Evolutionary conservation across 108 stramenopile genomes (phyloP).

Genomic region (Pseudonitzschia pungens): DNA sequence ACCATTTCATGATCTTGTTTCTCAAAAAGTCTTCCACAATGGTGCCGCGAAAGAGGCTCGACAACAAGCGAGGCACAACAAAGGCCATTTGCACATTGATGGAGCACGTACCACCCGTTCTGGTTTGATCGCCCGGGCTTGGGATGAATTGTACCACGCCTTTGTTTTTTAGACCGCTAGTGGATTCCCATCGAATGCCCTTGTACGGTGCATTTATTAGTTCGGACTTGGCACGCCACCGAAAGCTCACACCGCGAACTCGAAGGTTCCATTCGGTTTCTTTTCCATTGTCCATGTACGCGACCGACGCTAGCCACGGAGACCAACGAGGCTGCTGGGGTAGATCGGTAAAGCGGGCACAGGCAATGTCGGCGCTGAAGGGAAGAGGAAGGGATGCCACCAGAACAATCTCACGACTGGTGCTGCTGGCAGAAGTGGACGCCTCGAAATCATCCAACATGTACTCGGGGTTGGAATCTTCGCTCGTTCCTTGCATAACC

Average conservation of each 20-base stretch:
- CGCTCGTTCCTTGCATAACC: background rate
- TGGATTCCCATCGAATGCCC: conserved; percentile 79
- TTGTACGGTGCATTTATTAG: conserved; percentile 48
- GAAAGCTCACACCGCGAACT: conserved; percentile 69
- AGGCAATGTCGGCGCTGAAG: conserved; percentile 76
- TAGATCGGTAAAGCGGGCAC: conserved; percentile 79
- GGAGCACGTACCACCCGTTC: conserved; percentile 46
- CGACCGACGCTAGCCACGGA: conserved; percentile 84
- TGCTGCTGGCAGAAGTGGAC: conserved; percentile 45
- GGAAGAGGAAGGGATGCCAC: conserved; percentile 76
- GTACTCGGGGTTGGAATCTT: background rate
- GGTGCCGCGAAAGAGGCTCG: conserved; percentile 66
- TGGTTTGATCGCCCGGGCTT: background rate
- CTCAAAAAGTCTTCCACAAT: conserved; percentile 75
- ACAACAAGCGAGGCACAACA: conserved; percentile 68
- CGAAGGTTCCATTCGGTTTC: conserved; percentile 86
- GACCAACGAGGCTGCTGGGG: conserved; percentile 87
- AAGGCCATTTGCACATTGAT: conserved; percentile 80
- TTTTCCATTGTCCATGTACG: conserved; percentile 59
- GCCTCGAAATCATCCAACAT: conserved; percentile 46
- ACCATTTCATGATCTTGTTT: conserved; percentile 87
- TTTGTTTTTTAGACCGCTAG: conserved; percentile 70
- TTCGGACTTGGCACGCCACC: conserved; percentile 73
- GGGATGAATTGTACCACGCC: conserved; percentile 43
- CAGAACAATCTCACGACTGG: conserved; percentile 67